These are phyloP conservation scores for Rhizopogon salebrosus DNA, from an alignment of 768 basidiomycete species.

Conservation along the genomic window DNA sequence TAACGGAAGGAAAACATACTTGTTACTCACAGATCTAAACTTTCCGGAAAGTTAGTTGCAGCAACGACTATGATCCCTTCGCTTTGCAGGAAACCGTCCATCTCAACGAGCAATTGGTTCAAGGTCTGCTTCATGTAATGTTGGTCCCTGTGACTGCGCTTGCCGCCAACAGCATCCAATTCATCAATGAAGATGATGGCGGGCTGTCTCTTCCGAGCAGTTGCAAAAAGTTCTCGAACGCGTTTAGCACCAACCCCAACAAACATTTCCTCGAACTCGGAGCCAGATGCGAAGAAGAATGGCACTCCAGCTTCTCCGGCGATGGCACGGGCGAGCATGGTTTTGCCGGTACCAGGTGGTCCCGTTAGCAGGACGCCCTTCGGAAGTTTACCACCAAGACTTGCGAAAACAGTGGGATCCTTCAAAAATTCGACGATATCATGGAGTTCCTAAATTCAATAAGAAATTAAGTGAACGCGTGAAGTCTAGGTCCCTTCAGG, in stretches of 20 bases:
- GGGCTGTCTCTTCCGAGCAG: constrained; percentile 90
- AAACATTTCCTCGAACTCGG: constrained; percentile 98
- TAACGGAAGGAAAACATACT: constrained; percentile 1
- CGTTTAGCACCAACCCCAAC: constrained; percentile 94
- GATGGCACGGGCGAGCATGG: constrained; percentile 89
- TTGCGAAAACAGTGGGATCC: constrained; percentile 85
- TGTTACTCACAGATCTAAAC: constrained; percentile 73
- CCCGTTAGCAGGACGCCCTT: constrained; percentile 93
- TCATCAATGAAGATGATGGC: constrained; percentile 99
- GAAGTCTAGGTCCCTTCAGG: background rate
- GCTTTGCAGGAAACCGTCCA: constrained; percentile 92
- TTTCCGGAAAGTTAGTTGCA: constrained; percentile 96
- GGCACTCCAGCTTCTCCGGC: constrained; percentile 98
- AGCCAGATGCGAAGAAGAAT: constrained; percentile 95
- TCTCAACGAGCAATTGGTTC: constrained; percentile 94
- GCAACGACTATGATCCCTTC: constrained; percentile 96
- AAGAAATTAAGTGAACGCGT: constrained; percentile 1
- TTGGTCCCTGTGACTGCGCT: constrained; percentile 78
- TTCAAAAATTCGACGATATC: constrained; percentile 95
- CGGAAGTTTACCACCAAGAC: constrained; percentile 89
- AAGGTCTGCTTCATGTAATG: constrained; percentile 92
- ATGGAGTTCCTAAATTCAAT: constrained; percentile 65
- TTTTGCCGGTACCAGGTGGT: constrained; percentile 81
- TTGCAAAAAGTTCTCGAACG: constrained; percentile 89
- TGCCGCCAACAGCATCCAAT: constrained; percentile 89